Evolutionary conservation across 495 filamentous ascomycete species (phyloP), one percentile per base, ranked within the genome.

Genomic region (Xylaria venustula): DNA sequence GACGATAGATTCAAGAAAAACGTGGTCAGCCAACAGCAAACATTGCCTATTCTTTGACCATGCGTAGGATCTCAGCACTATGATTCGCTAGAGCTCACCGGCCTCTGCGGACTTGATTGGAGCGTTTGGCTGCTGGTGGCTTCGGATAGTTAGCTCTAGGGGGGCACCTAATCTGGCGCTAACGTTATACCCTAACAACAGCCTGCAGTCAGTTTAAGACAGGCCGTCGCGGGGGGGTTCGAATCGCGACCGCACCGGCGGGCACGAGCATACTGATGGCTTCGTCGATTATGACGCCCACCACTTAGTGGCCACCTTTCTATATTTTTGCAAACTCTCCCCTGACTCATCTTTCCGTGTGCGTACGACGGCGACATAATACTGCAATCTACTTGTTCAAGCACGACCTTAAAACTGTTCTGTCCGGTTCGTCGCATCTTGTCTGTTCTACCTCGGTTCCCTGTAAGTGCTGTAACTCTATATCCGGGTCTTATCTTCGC

Each of bases 31-130:
- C n/a, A n/a, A n/a, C n/a, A n/a, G n/a, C n/a, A n/a, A 34, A 34
- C 11, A 5, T 11, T 34, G 30, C 11, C 30, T 11, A 34, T 34
- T 34, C 30, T 34, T 26, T 11, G 28, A 0, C 28, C 58, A 61
- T 61, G 58, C 32, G 47, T 22, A 54, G 41, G 12, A 41, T 22
- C 25, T 37, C 15, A 20, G 8, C 5, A 11, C 9, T 47, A 2
- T 61, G 58, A 61, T 61, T 61, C 48, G 50, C 51, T 23, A n/a
- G 44, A 61, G 58, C 58, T 48, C 48, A 54, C 54, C 48, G 40
- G 45, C 8, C 26, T 25, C n/a, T 45, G 36, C 22, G 53, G 53
- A 55, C 15, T 17, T 11, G 17, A 45, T 45, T 22, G 42, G 42
- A 17, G 42, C 40, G 42, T 3, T 7, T 8, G 26, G 14, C 1